Conservation (phyloP, 345 rosid species). For the Arabis hirsuta region DNA sequence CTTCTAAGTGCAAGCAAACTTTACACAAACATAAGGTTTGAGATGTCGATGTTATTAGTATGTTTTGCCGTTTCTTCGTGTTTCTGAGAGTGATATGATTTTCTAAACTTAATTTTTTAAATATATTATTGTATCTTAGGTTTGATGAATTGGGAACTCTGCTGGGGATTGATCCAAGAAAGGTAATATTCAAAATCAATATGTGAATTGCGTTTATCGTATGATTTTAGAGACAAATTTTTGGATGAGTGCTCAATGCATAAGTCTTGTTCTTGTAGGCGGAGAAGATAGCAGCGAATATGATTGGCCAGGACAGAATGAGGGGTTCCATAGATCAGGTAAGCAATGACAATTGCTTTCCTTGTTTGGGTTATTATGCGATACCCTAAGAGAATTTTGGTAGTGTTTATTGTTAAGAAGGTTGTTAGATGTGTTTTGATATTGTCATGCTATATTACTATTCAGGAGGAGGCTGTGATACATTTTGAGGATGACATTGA, state of each 20-base stretch:
- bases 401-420: background rate
- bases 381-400: slow-evolving; percentile 4
- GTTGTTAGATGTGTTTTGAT: slow-evolving; percentile 16
- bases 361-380: background rate
- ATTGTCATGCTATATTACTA: background rate
- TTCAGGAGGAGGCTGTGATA: slow-evolving; percentile 92
- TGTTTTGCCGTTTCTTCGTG: background rate
- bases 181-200: slow-evolving; percentile 51
- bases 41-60: slow-evolving; percentile 6
- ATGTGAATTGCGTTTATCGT: background rate
- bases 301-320: slow-evolving; percentile 96
- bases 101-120: slow-evolving; percentile 16
- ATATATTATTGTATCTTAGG: slow-evolving; percentile 46
- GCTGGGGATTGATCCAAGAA: slow-evolving; percentile 87
- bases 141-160: slow-evolving; percentile 96
- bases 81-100: background rate
- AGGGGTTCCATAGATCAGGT: slow-evolving; percentile 98
- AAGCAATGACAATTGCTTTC: background rate
- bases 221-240: background rate
- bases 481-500: slow-evolving; percentile 97
- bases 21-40: slow-evolving; percentile 91
- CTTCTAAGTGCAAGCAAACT: slow-evolving; percentile 97
- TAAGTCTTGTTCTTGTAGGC: slow-evolving; percentile 54
- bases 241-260: background rate
- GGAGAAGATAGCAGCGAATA: slow-evolving; percentile 97